A percentile compares a stretch with the other conserved stretches of the same genome.
Conservation (phyloP, 163 green algal genomes). For the Chlorella variabilis region DNA sequence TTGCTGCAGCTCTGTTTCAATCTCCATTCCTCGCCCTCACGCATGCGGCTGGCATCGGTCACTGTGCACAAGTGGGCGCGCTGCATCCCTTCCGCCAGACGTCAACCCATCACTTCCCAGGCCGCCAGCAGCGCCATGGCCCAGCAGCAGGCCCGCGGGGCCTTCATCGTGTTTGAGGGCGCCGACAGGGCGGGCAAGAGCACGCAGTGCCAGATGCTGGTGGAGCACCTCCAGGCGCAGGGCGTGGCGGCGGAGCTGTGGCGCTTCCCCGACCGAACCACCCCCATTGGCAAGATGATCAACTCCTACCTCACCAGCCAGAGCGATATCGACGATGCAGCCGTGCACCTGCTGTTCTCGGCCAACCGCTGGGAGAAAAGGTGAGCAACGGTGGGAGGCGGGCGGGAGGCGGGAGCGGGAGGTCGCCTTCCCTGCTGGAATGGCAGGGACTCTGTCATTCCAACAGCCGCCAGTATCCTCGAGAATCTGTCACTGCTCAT, state of each 20-base stretch:
- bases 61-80: background rate
- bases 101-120: background rate
- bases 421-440: too few species aligned
- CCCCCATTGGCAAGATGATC: slow-evolving; percentile 86
- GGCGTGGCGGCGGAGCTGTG: slow-evolving; percentile 72
- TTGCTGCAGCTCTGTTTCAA: background rate
- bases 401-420: too few species aligned
- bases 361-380: slow-evolving; percentile 94
- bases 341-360: slow-evolving; percentile 94
- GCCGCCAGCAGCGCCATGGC: background rate
- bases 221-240: slow-evolving; percentile 63
- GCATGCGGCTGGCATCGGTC: background rate
- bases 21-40: background rate
- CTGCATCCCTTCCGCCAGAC: background rate
- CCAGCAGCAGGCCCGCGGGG: slow-evolving; percentile 63
- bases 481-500: too few species aligned
- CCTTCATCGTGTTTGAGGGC: slow-evolving; percentile 97
- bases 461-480: too few species aligned
- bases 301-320: slow-evolving; percentile 84
- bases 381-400: slow-evolving; percentile 36
- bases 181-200: slow-evolving; percentile 95
- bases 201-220: slow-evolving; percentile 86
- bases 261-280: slow-evolving; percentile 95
- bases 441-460: too few species aligned
- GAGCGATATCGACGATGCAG: slow-evolving; percentile 77